These are phyloP conservation scores for Neurospora sp. DNA, from an alignment of 2,329 filamentous ascomycete species.

Conservation along the genomic window DNA sequence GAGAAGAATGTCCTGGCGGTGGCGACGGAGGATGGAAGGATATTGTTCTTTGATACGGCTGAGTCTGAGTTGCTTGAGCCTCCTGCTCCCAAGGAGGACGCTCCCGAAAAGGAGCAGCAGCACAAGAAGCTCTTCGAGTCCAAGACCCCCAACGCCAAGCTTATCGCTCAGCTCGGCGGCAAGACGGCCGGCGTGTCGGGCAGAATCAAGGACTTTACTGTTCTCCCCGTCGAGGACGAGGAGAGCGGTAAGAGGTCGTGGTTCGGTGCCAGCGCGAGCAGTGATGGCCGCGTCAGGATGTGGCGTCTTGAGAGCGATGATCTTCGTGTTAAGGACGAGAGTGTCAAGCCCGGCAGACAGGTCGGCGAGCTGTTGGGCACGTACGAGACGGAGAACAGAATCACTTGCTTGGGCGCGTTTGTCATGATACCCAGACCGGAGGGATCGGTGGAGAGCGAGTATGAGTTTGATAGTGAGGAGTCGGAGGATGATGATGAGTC, in stretches of 20 bases:
- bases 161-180: slow-evolving; percentile 72
- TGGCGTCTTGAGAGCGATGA: slow-evolving; percentile 52
- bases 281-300: slow-evolving; percentile 73
- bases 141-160: slow-evolving; percentile 46
- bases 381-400: slow-evolving; percentile 78
- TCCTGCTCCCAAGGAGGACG: slow-evolving; percentile 12
- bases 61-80: slow-evolving; percentile 35
- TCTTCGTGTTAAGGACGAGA: slow-evolving; percentile 23
- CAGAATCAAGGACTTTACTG: slow-evolving; percentile 81
- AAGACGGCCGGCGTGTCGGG: slow-evolving; percentile 53
- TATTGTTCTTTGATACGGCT: slow-evolving; percentile 69
- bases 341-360: slow-evolving; percentile 19
- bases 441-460: slow-evolving; percentile 48
- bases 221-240: slow-evolving; percentile 38
- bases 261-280: slow-evolving; percentile 65
- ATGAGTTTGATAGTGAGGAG: slow-evolving; percentile 34
- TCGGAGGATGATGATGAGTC: slow-evolving; percentile 28
- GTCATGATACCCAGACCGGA: slow-evolving; percentile 65
- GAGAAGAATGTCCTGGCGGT: slow-evolving; percentile 49
- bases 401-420: slow-evolving; percentile 82
- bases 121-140: slow-evolving; percentile 18
- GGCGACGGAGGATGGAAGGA: slow-evolving; percentile 81
- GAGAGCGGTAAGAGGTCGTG: slow-evolving; percentile 30
- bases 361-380: slow-evolving; percentile 61
- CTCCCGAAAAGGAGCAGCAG: slow-evolving; percentile 11